A percentile compares a stretch with the other conserved stretches of the same genome.
Conservation (phyloP, 768 basidiomycete genomes). For the Kwoniella newhampshirensis region DNA sequence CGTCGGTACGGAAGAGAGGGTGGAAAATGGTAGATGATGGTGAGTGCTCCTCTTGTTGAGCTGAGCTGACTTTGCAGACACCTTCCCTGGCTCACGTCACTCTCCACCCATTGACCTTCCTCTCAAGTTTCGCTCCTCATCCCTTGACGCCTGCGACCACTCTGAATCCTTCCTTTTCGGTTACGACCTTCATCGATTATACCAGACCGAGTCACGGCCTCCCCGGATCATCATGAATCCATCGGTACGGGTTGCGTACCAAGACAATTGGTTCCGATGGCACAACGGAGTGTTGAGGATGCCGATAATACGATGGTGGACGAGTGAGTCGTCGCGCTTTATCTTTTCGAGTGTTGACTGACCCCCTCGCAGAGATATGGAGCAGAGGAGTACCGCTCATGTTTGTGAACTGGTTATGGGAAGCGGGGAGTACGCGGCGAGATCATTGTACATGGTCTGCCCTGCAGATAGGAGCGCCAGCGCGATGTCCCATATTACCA, state of each 20-base stretch:
- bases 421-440: too few relatives aligned
- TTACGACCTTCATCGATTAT: slow-evolving; percentile 31
- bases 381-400: too few relatives aligned
- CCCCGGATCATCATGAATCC: slow-evolving; percentile 34
- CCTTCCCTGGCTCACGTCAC: slow-evolving; percentile 18
- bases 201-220: slow-evolving; percentile 11
- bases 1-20: slow-evolving; percentile 16
- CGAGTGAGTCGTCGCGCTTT: slow-evolving; percentile 17
- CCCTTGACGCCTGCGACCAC: slow-evolving; percentile 31
- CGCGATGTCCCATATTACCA: too few relatives aligned
- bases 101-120: slow-evolving; percentile 25
- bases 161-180: slow-evolving; percentile 30
- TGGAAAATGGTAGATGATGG: slow-evolving; percentile 28
- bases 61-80: not conserved
- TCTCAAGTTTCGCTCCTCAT: slow-evolving; percentile 27
- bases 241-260: slow-evolving; percentile 29
- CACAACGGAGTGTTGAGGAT: slow-evolving; percentile 24
- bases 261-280: slow-evolving; percentile 32
- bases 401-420: too few relatives aligned
- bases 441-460: too few relatives aligned
- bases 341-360: too few relatives aligned
- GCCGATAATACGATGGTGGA: slow-evolving; percentile 28
- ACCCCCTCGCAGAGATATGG: too few relatives aligned
- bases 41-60: slow-evolving; percentile 2
- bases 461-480: too few relatives aligned